phyloP scores from a whole-genome alignment of 176 grass and related monocot species.

The Zea mays region DNA sequence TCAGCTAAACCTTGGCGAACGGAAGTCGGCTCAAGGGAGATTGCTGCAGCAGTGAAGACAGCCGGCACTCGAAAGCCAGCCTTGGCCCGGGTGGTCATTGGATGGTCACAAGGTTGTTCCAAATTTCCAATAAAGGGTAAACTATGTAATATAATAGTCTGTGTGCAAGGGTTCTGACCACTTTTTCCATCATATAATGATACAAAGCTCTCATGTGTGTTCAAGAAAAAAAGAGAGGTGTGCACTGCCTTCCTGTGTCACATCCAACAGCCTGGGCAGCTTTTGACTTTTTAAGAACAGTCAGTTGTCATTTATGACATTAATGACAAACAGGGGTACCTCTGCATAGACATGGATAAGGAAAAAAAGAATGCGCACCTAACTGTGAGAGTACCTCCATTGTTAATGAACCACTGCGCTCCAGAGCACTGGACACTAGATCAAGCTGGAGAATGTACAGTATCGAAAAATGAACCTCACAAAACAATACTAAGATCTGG shows the following conservation, averaged over 20 bases:
- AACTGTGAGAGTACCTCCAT: conserved; percentile 83
- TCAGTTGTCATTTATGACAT: not conserved
- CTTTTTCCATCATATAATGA: no score
- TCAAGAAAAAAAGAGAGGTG: no score
- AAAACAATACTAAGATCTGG: conserved; percentile 85
- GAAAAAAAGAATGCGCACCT: conserved; percentile 60
- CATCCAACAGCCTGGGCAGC: not conserved
- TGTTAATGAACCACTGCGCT: conserved; percentile 63
- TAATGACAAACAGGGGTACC: conserved; percentile 23
- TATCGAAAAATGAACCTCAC: conserved; percentile 85
- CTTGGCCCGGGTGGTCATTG: no score
- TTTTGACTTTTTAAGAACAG: not conserved
- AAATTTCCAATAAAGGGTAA: no score
- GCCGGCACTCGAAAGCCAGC: no score
- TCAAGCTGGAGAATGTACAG: conserved; percentile 97
- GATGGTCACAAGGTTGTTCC: no score
- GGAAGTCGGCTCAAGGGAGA: no score
- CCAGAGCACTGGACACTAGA: conserved; percentile 71
- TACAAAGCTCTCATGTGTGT: no score
- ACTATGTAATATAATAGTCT: no score
- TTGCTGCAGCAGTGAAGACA: no score
- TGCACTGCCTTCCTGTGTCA: not conserved
- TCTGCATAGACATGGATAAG: conserved; percentile 28
- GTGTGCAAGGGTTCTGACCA: no score
- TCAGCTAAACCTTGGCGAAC: no score